Percentiles rank a stretch among this genome's conserved stretches.
phyloP scores from a whole-genome alignment of 345 rosid genomes.

The Camelina laxa region DNA sequence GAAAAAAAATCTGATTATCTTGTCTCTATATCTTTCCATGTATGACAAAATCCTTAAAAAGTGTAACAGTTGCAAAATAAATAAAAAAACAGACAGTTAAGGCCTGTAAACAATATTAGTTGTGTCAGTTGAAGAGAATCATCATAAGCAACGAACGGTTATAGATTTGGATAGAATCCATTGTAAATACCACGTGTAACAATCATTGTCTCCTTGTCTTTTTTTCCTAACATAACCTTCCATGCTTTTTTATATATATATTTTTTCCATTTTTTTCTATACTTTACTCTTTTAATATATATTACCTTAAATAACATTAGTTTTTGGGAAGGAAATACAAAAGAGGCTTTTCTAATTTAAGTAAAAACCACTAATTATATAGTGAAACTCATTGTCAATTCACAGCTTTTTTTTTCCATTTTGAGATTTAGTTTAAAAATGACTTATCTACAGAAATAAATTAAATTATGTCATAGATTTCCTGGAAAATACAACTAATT shows the following conservation, averaged over 20 bases:
- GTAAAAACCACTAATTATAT: background rate
- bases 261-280: background rate
- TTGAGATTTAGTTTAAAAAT: background rate
- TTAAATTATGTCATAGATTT: background rate
- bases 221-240: background rate
- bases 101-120: too few relatives aligned
- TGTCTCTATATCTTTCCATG: background rate
- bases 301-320: background rate
- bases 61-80: conserved; percentile 25
- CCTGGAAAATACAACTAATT: background rate
- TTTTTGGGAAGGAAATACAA: background rate
- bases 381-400: background rate
- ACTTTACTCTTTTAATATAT: background rate
- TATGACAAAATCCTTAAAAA: background rate
- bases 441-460: background rate
- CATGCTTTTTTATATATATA: too few relatives aligned
- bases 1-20: background rate
- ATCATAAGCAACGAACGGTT: background rate
- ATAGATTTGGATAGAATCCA: conserved; percentile 14
- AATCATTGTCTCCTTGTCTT: background rate
- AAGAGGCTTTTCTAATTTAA: background rate
- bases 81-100: background rate
- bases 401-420: background rate
- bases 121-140: background rate
- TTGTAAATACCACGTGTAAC: background rate